Base-by-base conservation (phyloP, 345 rosid genomes). In the Eucalyptus guilfoylei region DNA sequence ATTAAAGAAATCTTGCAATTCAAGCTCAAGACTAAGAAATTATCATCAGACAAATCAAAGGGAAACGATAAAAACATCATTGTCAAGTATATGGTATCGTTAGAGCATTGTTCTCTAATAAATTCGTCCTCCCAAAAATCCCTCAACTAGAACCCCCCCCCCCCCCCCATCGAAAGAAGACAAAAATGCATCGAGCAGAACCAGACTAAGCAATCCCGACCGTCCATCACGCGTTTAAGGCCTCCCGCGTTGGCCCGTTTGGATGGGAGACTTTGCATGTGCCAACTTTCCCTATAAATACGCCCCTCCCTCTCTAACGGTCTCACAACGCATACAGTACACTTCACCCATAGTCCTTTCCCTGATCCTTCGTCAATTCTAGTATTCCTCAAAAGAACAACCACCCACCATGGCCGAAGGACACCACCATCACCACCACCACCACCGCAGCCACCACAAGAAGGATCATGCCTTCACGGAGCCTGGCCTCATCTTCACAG, bases 381-480 rank as follows among this genome's bases (percentile, higher is more conserved):
- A 83, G 37, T 19, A 34, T 42, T 21, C 58, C 60, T 34, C 4
- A 14, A 44, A 52, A 28, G 30, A 49, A 50, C 49, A 17, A 83
- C 50, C 76, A 4, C 30, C 88, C 3, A 21, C 88, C 55, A 94
- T 94, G 95, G 93, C 94, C 7, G 94, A 92, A 89, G 92, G 93
- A 80, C 93, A 92, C 87, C 93, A 91, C 90, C 93, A 86, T 88
- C 93, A 90, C 91, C 90, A 87, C 91, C 87, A 88, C 62, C 54
- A 10, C 28, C 62, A 55, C 28, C 55, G 55, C 55, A 52, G 55
- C 94, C 94, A 92, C 91, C 62, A 92, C 87, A 90, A 93, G 80
- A 94, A 93, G 12, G 88, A 89, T 34, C 88, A 87, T 34, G 91
- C 23, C 52, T 12, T 16, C 11, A 40, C 1, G 1, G 28, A 23